phyloP scores from a whole-genome alignment of 257 asterid species.

The Solanum lignicaule region DNA sequence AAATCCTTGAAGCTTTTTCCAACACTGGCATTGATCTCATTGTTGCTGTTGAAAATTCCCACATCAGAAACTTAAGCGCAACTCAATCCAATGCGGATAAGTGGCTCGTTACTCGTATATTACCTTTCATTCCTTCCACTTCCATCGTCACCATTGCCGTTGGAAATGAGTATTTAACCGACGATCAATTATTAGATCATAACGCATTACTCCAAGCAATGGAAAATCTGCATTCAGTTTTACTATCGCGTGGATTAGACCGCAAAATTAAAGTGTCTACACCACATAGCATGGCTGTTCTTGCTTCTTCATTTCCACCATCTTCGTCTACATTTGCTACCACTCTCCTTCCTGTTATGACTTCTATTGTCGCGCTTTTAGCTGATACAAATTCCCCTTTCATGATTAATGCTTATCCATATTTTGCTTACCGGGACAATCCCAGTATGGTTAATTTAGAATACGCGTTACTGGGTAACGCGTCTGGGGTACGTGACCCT shows the following conservation, averaged over 20 bases:
- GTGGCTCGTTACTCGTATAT: conserved; percentile 41
- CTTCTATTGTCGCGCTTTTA: conserved; percentile 37
- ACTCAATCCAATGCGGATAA: conserved; percentile 24
- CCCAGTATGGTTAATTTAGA: conserved; percentile 25
- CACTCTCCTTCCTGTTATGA: conserved; percentile 42
- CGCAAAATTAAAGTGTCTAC: conserved; percentile 57
- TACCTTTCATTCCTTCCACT: conserved; percentile 53
- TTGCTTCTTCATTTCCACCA: conserved; percentile 63
- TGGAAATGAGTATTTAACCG: conserved; percentile 53
- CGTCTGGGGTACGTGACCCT: conserved; percentile 30
- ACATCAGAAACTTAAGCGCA: conserved; percentile 33
- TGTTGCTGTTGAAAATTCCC: conserved; percentile 43
- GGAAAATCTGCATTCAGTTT: conserved; percentile 35
- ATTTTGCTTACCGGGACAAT: conserved; percentile 50
- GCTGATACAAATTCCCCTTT: conserved; percentile 44
- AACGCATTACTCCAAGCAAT: conserved; percentile 43
- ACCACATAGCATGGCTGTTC: conserved; percentile 59
- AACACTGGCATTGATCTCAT: conserved; percentile 58
- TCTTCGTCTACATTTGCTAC: conserved; percentile 47
- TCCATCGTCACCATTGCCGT: conserved; percentile 42
- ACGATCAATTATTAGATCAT: conserved; percentile 20
- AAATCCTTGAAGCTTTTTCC: conserved; percentile 49
- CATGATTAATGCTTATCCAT: conserved; percentile 63
- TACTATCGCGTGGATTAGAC: conserved; percentile 32
- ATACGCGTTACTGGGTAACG: conserved; percentile 38